Conservation (phyloP, 345 rosid genomes). For the Sonneratia alba region DNA sequence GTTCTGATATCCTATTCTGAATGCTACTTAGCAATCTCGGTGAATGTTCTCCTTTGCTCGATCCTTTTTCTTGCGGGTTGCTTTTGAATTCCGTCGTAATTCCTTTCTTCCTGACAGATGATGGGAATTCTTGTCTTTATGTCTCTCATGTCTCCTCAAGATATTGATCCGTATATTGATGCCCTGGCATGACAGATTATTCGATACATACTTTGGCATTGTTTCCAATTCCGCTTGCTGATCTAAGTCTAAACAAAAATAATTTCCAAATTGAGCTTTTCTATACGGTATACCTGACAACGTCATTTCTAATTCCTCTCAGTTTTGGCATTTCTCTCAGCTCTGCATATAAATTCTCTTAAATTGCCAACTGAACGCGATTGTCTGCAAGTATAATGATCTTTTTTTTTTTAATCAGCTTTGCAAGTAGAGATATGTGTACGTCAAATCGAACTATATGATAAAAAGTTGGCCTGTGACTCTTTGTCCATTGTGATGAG, state of each 20-base stretch:
- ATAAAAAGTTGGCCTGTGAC: not conserved
- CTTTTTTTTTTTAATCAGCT: not conserved
- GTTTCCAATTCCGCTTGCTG: no score
- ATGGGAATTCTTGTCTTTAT: no score
- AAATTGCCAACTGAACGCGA: no score
- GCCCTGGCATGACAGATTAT: not conserved
- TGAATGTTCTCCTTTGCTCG: not conserved
- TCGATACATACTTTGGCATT: no score
- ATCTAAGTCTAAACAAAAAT: no score
- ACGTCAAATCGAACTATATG: not conserved
- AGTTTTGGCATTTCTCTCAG: not conserved
- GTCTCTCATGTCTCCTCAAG: no score
- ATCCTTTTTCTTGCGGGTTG: no score
- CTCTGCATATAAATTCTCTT: not conserved
- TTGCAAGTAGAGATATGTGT: not conserved
- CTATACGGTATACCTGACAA: not conserved
- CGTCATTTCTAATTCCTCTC: not conserved
- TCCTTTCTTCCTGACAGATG: not conserved
- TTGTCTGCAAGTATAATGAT: no score
- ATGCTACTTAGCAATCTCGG: not conserved
- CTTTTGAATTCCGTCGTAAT: not conserved
- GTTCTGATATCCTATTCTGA: not conserved
- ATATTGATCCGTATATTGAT: not conserved
- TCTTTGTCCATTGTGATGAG: not conserved
- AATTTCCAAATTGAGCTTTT: not conserved